Percentiles rank a stretch among this genome's conserved stretches.
Evolutionary conservation across 768 basidiomycete species (phyloP).

Genomic region (Mycena venus): DNA sequence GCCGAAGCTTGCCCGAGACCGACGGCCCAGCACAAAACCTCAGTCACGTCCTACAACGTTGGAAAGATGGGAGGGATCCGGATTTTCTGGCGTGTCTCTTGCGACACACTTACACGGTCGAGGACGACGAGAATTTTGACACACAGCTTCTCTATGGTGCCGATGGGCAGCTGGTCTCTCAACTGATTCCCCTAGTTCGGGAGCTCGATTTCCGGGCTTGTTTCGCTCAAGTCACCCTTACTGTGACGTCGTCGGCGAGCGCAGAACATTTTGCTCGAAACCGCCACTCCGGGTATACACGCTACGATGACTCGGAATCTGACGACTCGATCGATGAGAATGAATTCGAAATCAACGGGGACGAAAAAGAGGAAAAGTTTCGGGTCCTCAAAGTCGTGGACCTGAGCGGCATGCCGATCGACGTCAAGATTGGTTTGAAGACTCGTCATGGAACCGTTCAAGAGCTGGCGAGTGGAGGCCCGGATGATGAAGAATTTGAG

Average conservation of each 20-base stretch:
- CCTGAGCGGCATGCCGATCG: slow-evolving; percentile 1
- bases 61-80: not conserved
- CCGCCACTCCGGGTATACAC: not conserved
- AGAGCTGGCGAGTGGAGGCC: not conserved
- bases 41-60: not conserved
- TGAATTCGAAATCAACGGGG: not conserved
- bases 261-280: not conserved
- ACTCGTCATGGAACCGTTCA: not conserved
- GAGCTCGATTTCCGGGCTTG: not conserved
- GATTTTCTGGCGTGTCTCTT: not conserved
- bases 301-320: not conserved
- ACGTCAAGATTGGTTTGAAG: not conserved
- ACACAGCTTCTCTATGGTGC: not conserved
- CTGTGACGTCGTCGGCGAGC: not conserved
- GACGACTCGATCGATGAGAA: not conserved
- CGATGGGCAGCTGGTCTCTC: not conserved
- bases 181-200: not conserved
- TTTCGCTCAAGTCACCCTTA: not conserved
- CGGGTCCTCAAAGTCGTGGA: not conserved
- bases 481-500: not conserved
- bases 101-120: not conserved
- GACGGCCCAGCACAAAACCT: not conserved
- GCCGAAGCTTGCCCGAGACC: not conserved
- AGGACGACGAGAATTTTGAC: not conserved
- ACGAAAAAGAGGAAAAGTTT: not conserved